These are phyloP conservation scores for Pisolithus microcarpus DNA, from an alignment of 768 basidiomycete species.

Conservation along the genomic window DNA sequence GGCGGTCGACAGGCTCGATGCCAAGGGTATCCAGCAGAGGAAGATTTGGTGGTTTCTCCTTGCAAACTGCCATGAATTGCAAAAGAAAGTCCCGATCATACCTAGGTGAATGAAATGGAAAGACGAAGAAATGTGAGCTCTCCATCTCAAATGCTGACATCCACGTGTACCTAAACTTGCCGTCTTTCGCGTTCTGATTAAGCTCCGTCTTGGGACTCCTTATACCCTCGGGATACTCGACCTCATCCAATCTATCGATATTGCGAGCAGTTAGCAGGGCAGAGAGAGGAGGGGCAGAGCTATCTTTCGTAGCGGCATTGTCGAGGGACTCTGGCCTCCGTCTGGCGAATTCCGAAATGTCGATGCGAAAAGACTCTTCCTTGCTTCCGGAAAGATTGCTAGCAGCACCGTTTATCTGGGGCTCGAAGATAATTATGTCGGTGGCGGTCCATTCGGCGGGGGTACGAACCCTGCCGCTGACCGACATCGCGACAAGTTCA, in stretches of 20 bases:
- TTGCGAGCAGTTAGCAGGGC: too few species aligned
- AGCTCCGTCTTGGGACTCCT: conserved; percentile 78
- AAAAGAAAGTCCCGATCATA: conserved; percentile 97
- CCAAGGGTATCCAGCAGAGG: conserved; percentile 89
- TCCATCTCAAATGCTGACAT: not conserved
- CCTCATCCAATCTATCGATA: conserved; percentile 72
- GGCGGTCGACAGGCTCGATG: conserved; percentile 69
- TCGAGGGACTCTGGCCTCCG: conserved; percentile 70
- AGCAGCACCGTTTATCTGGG: conserved; percentile 30
- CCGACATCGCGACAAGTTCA: conserved; percentile 38
- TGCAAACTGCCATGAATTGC: conserved; percentile 93
- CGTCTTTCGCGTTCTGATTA: conserved; percentile 75
- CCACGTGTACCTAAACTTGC: conserved; percentile 71
- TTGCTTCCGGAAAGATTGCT: conserved; percentile 29
- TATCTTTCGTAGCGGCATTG: conserved; percentile 39
- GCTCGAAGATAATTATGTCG: conserved; percentile 36
- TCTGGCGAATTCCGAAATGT: conserved; percentile 40
- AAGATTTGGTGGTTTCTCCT: conserved; percentile 87
- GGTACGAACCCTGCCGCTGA: conserved; percentile 70
- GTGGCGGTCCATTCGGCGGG: conserved; percentile 36
- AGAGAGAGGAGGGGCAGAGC: conserved; percentile 31
- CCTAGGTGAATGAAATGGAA: conserved; percentile 40
- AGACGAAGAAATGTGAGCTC: not conserved
- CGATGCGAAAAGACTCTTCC: conserved; percentile 61
- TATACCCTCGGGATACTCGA: conserved; percentile 79